Conservation (phyloP, 805 yeast species). For the Ogataea siamensis region DNA sequence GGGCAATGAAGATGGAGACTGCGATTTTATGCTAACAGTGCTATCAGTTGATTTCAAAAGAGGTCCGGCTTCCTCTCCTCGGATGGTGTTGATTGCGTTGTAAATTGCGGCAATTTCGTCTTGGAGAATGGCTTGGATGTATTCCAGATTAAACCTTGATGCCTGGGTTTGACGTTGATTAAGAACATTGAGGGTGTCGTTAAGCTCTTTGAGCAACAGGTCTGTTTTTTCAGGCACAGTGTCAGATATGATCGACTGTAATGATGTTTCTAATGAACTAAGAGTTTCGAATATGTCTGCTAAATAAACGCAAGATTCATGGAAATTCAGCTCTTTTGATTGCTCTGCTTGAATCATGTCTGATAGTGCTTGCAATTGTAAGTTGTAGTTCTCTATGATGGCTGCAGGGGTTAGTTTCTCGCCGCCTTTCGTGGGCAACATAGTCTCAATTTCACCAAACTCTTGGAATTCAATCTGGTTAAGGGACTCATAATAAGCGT, state of each 20-base stretch:
- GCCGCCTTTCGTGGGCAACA: slow-evolving; percentile 12
- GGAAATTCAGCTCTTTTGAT: slow-evolving; percentile 20
- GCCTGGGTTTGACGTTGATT: slow-evolving; percentile 9
- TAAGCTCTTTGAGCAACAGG: slow-evolving; percentile 15
- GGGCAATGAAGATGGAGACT: slow-evolving; percentile 18
- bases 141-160: slow-evolving; percentile 13
- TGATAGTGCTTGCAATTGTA: slow-evolving; percentile 28
- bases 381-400: slow-evolving; percentile 23
- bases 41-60: slow-evolving; percentile 1
- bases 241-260: slow-evolving; percentile 19
- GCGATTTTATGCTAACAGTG: slow-evolving; percentile 5
- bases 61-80: slow-evolving; percentile 14
- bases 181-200: slow-evolving; percentile 2
- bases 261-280: slow-evolving; percentile 21
- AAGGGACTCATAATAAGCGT: slow-evolving; percentile 40
- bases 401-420: slow-evolving; percentile 18
- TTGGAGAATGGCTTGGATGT: slow-evolving; percentile 18
- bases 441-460: slow-evolving; percentile 19
- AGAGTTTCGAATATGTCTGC: slow-evolving; percentile 29
- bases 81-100: slow-evolving; percentile 24
- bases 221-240: slow-evolving; percentile 17
- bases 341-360: slow-evolving; percentile 23
- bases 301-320: slow-evolving; percentile 26
- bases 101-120: slow-evolving; percentile 29
- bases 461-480: slow-evolving; percentile 25